Base-by-base conservation (phyloP, 2,329 filamentous ascomycete genomes). In the Diplodia mutila region DNA sequence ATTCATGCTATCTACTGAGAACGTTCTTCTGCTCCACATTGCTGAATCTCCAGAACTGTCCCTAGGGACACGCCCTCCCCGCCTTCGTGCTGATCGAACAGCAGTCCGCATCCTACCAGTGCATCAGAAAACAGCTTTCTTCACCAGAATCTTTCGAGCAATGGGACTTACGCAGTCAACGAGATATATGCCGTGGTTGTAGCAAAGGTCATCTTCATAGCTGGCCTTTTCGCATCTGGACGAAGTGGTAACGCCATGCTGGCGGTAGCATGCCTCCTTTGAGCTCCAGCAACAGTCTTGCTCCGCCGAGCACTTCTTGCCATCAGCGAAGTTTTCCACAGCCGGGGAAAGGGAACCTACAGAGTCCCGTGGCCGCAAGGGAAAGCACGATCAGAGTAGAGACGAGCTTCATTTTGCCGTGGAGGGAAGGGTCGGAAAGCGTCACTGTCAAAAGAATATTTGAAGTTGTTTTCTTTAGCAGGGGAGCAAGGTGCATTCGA, bases 231-330 rank as follows among this genome's bases (percentile, higher is more conserved):
- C 25, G 25, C 53, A 55, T 9, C 49, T 12, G 49, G 21, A 25
- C 2, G 29, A n/a, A 11, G 27, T 29, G 53, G 37, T 18, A n/a
- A 55, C 11, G 18, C 53, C 53, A 12, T 55, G 53, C 25, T 55
- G 27, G 53, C 53, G 53, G 16, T 32, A 32, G 2, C 53, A 55
- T 21, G 53, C 53, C 14, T 55, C 53, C 53, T 55, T 21, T 18
- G 16, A 21, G 53, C 53, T 55, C 53, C 53, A 55, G 53, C 53
- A 55, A 25, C 53, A 55, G 7, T 55, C 53, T 29, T 55, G 53
- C 16, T 55, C 53, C 29, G 29, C 18, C 1, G 53, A 55, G 8
- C 53, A 55, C 53, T 55, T 54, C 16, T 18, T 1, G 18, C 6
- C 4, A 14, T 42, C 16, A 42, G 37, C 12, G 6, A 6, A 42